Conservation (phyloP, 768 basidiomycete genomes). For the Lactarius tabidus region DNA sequence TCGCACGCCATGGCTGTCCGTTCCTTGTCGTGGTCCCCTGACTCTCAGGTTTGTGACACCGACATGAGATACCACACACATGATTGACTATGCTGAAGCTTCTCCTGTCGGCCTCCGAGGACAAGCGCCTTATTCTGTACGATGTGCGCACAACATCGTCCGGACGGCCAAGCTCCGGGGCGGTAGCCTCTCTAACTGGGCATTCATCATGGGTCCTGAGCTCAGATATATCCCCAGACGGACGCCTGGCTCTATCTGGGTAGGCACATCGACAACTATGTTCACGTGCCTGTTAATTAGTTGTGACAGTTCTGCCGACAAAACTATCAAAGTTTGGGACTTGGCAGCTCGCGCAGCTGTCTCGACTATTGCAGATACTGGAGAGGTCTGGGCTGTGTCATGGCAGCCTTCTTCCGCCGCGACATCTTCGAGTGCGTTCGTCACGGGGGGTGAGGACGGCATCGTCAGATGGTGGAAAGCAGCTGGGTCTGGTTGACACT, state of each 20-base stretch:
- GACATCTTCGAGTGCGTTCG: slow-evolving; percentile 61
- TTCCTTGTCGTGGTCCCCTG: slow-evolving; percentile 83
- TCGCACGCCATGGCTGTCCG: slow-evolving; percentile 91
- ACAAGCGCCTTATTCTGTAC: slow-evolving; percentile 85
- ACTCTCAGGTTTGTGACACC: slow-evolving; percentile 64
- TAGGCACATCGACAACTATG: slow-evolving; percentile 35
- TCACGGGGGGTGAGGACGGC: slow-evolving; percentile 74
- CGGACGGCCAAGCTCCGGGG: slow-evolving; percentile 59
- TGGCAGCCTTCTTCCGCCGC: slow-evolving; percentile 65
- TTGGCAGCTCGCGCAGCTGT: slow-evolving; percentile 68
- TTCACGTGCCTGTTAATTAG: slow-evolving; percentile 11
- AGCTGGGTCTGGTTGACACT: slow-evolving; percentile 46
- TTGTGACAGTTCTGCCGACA: slow-evolving; percentile 67
- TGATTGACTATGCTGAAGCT: slow-evolving; percentile 43
- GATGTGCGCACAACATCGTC: slow-evolving; percentile 73
- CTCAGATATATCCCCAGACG: slow-evolving; percentile 78
- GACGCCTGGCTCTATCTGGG: slow-evolving; percentile 77
- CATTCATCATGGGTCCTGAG: slow-evolving; percentile 92
- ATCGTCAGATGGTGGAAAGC: slow-evolving; percentile 73
- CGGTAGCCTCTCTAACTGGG: slow-evolving; percentile 80
- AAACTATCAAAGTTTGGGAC: slow-evolving; percentile 86
- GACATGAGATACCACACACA: slow-evolving; percentile 1
- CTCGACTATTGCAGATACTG: slow-evolving; percentile 71
- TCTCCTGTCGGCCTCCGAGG: slow-evolving; percentile 86
- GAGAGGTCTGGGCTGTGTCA: slow-evolving; percentile 81